Percentiles rank a stretch among this genome's conserved stretches.
Conservation (phyloP, 78 protist species). For the Polysphondylium violaceum region DNA sequence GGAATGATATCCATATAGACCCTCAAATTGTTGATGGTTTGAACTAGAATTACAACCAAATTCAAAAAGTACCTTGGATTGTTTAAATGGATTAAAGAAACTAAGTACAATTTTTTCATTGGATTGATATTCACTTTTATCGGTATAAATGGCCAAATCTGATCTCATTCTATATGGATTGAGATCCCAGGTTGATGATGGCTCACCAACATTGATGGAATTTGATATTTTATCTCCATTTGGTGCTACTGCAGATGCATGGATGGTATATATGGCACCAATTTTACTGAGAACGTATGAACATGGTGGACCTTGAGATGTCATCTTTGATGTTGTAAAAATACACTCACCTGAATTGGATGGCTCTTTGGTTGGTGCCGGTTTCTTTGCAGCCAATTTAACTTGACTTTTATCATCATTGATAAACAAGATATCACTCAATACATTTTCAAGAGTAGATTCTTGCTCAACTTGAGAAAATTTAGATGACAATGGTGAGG, state of each 20-base stretch:
- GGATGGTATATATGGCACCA: constrained; percentile 5
- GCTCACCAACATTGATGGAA: background rate
- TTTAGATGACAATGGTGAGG: background rate
- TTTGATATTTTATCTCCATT: background rate
- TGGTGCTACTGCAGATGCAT: background rate
- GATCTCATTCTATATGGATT: too few species aligned
- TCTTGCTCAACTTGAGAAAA: constrained; percentile 4
- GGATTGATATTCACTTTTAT: background rate
- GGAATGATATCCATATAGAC: constrained; percentile 9
- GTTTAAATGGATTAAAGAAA: constrained; percentile 4
- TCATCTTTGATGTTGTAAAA: background rate
- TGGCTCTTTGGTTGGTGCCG: background rate
- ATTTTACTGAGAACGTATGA: background rate
- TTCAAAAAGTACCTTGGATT: background rate
- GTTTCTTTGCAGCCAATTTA: background rate
- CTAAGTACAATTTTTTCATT: background rate
- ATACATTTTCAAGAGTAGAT: background rate
- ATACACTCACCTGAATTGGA: background rate
- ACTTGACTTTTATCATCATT: background rate
- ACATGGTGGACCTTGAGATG: constrained; percentile 1
- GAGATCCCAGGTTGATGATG: too few species aligned
- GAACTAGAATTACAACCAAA: constrained; percentile 19
- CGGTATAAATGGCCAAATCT: too few species aligned
- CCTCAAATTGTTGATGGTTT: background rate
- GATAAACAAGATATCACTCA: background rate